These are phyloP conservation scores for Aspergillus phoenicis DNA, from an alignment of 2,329 filamentous ascomycete species.

Conservation along the genomic window DNA sequence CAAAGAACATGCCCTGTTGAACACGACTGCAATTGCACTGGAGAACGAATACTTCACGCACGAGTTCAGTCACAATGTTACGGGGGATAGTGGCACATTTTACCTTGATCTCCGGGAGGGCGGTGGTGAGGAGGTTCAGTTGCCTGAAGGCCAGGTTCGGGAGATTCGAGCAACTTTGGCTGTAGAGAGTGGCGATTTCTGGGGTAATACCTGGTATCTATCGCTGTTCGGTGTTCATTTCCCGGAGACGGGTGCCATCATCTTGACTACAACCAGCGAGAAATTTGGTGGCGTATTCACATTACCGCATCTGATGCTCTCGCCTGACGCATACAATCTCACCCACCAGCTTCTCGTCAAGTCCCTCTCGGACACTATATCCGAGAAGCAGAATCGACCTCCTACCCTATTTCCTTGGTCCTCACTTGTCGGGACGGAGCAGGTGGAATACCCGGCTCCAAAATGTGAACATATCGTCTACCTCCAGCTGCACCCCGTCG, in stretches of 20 bases:
- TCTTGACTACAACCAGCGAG: conserved; percentile 87
- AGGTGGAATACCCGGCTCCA: conserved; percentile 58
- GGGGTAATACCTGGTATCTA: conserved; percentile 77
- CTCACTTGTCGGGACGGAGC: conserved; percentile 61
- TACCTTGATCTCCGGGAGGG: conserved; percentile 67
- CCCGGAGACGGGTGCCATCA: conserved; percentile 73
- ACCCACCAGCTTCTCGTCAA: conserved; percentile 69
- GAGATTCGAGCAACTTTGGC: conserved; percentile 70
- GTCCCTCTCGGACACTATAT: conserved; percentile 68
- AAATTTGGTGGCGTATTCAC: conserved; percentile 93
- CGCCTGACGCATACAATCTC: conserved; percentile 56
- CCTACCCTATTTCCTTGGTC: conserved; percentile 72
- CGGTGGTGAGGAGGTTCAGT: conserved; percentile 38
- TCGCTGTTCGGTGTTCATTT: conserved; percentile 83
- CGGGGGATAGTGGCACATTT: conserved; percentile 69
- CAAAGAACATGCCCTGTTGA: conserved; percentile 56
- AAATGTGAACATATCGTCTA: conserved; percentile 91
- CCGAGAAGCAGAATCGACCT: conserved; percentile 61
- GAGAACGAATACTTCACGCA: conserved; percentile 66
- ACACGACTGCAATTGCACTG: conserved; percentile 66
- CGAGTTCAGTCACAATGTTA: conserved; percentile 79
- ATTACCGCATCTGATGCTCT: conserved; percentile 77
- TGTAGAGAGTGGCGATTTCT: conserved; percentile 70
- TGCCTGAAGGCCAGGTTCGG: conserved; percentile 60
- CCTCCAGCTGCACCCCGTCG: conserved; percentile 63